phyloP scores from a whole-genome alignment of 345 rosid species.

The Geranium brycei region DNA sequence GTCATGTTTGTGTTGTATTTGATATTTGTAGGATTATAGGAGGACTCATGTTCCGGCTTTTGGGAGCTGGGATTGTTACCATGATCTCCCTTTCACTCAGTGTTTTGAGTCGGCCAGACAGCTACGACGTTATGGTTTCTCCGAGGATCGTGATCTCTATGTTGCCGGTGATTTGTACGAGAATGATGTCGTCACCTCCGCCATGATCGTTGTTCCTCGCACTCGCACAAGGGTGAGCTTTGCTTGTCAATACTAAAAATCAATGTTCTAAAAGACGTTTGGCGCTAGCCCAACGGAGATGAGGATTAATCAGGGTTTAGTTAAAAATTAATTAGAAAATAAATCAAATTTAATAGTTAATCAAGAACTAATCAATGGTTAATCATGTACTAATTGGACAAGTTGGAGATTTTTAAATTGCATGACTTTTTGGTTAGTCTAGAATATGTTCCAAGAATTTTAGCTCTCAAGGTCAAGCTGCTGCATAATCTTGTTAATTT shows the following conservation, averaged over 20 bases:
- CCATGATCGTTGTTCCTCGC: conserved; percentile 88
- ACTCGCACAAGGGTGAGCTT: conserved; percentile 46
- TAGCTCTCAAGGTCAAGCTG: too few relatives aligned
- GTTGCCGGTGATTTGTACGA: conserved; percentile 86
- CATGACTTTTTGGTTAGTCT: background rate
- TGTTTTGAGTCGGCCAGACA: conserved; percentile 78
- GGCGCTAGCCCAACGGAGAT: too few relatives aligned
- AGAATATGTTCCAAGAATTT: background rate
- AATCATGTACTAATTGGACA: too few relatives aligned
- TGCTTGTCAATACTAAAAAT: too few relatives aligned
- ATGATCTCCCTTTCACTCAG: conserved; percentile 69
- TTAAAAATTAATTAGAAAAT: too few relatives aligned
- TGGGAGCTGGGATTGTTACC: conserved; percentile 98
- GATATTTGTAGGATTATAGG: conserved; percentile 9
- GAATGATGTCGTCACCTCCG: conserved; percentile 61
- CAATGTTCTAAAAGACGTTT: too few relatives aligned
- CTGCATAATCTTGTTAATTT: too few relatives aligned
- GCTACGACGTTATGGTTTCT: conserved; percentile 51
- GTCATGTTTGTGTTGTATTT: background rate
- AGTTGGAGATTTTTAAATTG: too few relatives aligned
- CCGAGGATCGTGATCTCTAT: conserved; percentile 72
- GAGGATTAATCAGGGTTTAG: too few relatives aligned
- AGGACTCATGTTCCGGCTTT: conserved; percentile 82
- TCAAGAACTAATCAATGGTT: too few relatives aligned
- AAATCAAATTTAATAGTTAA: too few relatives aligned